phyloP scores from a whole-genome alignment of 2,329 filamentous ascomycete genomes.

The Zopfia rhizophila region DNA sequence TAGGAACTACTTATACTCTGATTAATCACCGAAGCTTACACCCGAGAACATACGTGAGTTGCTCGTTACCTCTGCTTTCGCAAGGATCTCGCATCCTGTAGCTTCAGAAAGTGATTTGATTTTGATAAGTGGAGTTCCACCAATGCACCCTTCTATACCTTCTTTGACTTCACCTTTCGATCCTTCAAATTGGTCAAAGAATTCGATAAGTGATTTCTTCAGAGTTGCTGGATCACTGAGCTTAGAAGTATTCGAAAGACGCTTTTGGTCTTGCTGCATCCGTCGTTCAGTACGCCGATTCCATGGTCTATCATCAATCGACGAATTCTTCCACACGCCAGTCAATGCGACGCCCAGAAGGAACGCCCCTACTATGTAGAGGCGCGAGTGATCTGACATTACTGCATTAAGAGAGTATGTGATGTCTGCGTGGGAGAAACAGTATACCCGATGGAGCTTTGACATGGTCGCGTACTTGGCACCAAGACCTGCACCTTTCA shows the following conservation, averaged over 20 bases:
- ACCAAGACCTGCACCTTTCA: constrained; percentile 18
- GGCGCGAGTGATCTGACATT: constrained; percentile 54
- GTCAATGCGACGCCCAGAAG: constrained; percentile 80
- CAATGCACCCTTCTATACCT: constrained; percentile 91
- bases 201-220: constrained; percentile 35
- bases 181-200: constrained; percentile 25
- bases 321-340: constrained; percentile 69
- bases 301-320: constrained; percentile 22
- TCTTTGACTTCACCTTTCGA: constrained; percentile 65
- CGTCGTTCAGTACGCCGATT: constrained; percentile 20
- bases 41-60: too few species aligned
- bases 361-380: constrained; percentile 77
- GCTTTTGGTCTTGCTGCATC: constrained; percentile 33
- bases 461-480: constrained; percentile 39
- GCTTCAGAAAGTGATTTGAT: constrained; percentile 87
- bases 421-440: constrained; percentile 22
- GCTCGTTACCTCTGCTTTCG: constrained; percentile 78
- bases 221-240: constrained; percentile 35
- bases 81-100: constrained; percentile 89
- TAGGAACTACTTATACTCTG: constrained; percentile 68
- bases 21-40: too few species aligned
- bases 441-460: constrained; percentile 30
- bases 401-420: constrained; percentile 4
- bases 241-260: constrained; percentile 33
- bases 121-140: constrained; percentile 87